phyloP scores from a whole-genome alignment of 1,139 yeast genomes.

The Neolecta irregularis region DNA sequence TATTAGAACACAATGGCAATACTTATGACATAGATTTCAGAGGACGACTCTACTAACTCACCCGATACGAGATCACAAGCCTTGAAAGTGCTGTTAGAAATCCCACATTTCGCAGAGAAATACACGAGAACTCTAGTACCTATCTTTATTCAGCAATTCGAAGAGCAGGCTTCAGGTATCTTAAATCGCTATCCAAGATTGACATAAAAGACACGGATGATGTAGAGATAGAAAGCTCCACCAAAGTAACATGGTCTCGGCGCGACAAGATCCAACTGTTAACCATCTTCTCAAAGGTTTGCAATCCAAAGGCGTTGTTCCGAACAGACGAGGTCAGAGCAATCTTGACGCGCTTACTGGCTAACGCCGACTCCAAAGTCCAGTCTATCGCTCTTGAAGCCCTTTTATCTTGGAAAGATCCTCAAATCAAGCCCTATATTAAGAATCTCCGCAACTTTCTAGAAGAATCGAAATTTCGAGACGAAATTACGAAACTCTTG shows the following conservation, averaged over 20 bases:
- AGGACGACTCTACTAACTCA: slow-evolving; percentile 4
- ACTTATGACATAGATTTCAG: slow-evolving; percentile 4
- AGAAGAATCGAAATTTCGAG: slow-evolving; percentile 73
- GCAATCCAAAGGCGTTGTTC: slow-evolving; percentile 38
- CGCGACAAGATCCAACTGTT: slow-evolving; percentile 49
- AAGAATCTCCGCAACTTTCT: slow-evolving; percentile 61
- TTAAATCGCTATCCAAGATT: slow-evolving; percentile 20
- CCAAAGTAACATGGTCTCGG: slow-evolving; percentile 29
- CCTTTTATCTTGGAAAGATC: slow-evolving; percentile 49
- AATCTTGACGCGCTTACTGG: slow-evolving; percentile 41
- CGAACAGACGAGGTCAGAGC: slow-evolving; percentile 39
- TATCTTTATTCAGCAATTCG: slow-evolving; percentile 28
- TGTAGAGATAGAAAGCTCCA: slow-evolving; percentile 19
- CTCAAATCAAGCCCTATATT: slow-evolving; percentile 45
- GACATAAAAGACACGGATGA: slow-evolving; percentile 21
- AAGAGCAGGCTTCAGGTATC: slow-evolving; percentile 14
- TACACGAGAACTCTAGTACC: slow-evolving; percentile 44
- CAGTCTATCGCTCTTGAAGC: slow-evolving; percentile 65
- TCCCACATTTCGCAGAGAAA: slow-evolving; percentile 54
- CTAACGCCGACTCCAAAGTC: slow-evolving; percentile 45
- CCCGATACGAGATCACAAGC: slow-evolving; percentile 28
- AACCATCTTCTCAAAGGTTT: slow-evolving; percentile 49
- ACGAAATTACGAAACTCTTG: slow-evolving; percentile 58
- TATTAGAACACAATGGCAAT: slow-evolving; percentile 3
- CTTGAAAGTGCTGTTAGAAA: slow-evolving; percentile 34